Evolutionary conservation across 129 eudicot species (phyloP).

Genomic region (Kitagawia praeruptora): DNA sequence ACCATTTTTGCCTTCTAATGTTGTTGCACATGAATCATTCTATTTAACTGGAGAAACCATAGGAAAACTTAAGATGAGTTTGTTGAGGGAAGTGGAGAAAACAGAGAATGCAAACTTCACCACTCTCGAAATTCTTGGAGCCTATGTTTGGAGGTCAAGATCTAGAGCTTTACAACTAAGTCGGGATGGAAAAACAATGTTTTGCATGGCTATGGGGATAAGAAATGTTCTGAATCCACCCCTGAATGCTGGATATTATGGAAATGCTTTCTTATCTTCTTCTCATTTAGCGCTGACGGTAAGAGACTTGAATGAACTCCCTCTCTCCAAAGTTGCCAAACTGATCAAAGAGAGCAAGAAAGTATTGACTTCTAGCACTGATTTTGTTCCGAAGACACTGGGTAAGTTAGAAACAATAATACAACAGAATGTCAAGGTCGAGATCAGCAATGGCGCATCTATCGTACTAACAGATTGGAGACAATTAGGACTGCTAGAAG

Average conservation of each 20-base stretch:
- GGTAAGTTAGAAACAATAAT: slow-evolving; percentile 10
- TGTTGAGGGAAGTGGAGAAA: not conserved
- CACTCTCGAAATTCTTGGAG: slow-evolving; percentile 12
- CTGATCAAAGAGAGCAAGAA: slow-evolving; percentile 18
- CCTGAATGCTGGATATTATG: slow-evolving; percentile 14
- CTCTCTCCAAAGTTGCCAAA: slow-evolving; percentile 16
- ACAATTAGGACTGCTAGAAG: slow-evolving; percentile 16
- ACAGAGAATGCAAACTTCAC: slow-evolving; percentile 4
- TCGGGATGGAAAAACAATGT: slow-evolving; percentile 15
- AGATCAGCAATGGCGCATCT: slow-evolving; percentile 1
- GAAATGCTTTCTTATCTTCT: slow-evolving; percentile 16
- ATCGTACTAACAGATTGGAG: slow-evolving; percentile 19
- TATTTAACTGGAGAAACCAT: slow-evolving; percentile 8
- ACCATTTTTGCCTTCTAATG: slow-evolving; percentile 15
- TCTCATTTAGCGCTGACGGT: slow-evolving; percentile 3
- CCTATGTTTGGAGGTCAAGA: slow-evolving; percentile 14
- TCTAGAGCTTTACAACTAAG: slow-evolving; percentile 16
- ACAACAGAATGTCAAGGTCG: slow-evolving; percentile 8
- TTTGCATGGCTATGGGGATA: slow-evolving; percentile 11
- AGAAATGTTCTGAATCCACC: slow-evolving; percentile 16
- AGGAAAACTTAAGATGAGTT: not conserved
- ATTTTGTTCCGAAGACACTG: not conserved
- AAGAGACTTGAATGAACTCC: slow-evolving; percentile 9
- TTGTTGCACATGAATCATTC: slow-evolving; percentile 10
- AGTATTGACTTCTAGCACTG: slow-evolving; percentile 2